Evolutionary conservation across 2,329 filamentous ascomycete species (phyloP).

Genomic region (Calonectria leucothoes): DNA sequence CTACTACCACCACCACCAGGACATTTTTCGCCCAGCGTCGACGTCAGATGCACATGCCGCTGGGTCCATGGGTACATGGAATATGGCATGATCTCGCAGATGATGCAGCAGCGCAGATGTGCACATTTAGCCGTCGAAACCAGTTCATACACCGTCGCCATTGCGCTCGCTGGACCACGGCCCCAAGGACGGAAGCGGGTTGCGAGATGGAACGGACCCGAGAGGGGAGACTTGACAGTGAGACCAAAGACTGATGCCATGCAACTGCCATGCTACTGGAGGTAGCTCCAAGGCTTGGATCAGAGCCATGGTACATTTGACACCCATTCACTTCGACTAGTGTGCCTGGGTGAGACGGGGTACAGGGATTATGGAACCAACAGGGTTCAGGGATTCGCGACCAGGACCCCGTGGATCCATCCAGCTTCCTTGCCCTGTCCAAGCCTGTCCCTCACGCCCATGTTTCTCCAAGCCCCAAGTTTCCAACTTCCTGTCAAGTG

Average conservation of each 20-base stretch:
- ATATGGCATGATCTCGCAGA: slow-evolving; percentile 7
- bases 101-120: neutral
- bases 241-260: slow-evolving; percentile 4
- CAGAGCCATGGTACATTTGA: slow-evolving; percentile 16
- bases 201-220: neutral
- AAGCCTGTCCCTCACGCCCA: slow-evolving; percentile 6
- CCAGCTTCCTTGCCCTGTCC: slow-evolving; percentile 19
- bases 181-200: neutral
- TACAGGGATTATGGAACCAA: slow-evolving; percentile 18
- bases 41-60: slow-evolving; percentile 21
- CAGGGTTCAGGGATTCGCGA: slow-evolving; percentile 26
- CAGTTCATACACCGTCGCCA: neutral
- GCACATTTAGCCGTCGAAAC: neutral
- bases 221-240: neutral
- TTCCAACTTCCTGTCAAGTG: slow-evolving; percentile 5
- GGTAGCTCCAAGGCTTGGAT: slow-evolving; percentile 12
- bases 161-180: neutral
- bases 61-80: slow-evolving; percentile 7
- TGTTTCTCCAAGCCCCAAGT: slow-evolving; percentile 10
- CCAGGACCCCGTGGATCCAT: slow-evolving; percentile 30
- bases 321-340: slow-evolving; percentile 12
- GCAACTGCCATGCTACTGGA: slow-evolving; percentile 1
- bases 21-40: slow-evolving; percentile 12
- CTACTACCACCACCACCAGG: slow-evolving; percentile 23
- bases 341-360: slow-evolving; percentile 25